phyloP scores from a whole-genome alignment of 1,284 basidiomycete species.

The Bjerkandera adusta region DNA sequence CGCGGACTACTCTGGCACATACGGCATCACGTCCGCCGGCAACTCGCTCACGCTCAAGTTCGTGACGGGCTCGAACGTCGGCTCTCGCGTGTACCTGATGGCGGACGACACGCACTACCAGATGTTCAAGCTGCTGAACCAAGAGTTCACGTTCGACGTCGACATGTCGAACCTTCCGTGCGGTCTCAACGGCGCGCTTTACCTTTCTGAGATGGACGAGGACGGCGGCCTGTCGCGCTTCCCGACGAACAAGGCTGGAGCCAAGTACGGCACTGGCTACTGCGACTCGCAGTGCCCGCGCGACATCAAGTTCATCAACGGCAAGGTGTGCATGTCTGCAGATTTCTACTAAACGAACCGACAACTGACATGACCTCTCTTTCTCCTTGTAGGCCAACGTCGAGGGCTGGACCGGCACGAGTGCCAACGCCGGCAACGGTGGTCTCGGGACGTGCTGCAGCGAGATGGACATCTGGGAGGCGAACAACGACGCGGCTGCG shows the following conservation, averaged over 20 bases:
- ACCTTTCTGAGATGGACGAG: constrained; percentile 39
- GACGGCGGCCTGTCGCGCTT: constrained; percentile 36
- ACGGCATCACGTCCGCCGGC: constrained; percentile 43
- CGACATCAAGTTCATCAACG: constrained; percentile 56
- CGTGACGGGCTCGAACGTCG: constrained; percentile 49
- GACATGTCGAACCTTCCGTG: constrained; percentile 54
- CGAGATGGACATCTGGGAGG: constrained; percentile 60
- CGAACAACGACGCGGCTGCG: constrained; percentile 46
- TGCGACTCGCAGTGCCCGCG: constrained; percentile 49
- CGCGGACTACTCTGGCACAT: constrained; percentile 47
- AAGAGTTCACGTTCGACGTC: constrained; percentile 58
- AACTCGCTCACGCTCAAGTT: constrained; percentile 50
- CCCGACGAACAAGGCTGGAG: constrained; percentile 46
- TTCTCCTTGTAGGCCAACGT: constrained; percentile 39
- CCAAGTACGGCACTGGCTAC: constrained; percentile 55
- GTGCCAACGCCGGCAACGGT: constrained; percentile 44
- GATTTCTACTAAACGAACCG: constrained; percentile 16
- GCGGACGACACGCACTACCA: constrained; percentile 42
- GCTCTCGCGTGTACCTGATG: constrained; percentile 56
- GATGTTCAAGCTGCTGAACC: constrained; percentile 51
- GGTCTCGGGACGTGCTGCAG: constrained; percentile 47
- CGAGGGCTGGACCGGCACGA: constrained; percentile 37
- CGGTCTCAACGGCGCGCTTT: constrained; percentile 51
- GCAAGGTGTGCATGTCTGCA: constrained; percentile 29
- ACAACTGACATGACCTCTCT: neutral